phyloP scores from a whole-genome alignment of 495 filamentous ascomycete genomes.

The Platismatia glauca region DNA sequence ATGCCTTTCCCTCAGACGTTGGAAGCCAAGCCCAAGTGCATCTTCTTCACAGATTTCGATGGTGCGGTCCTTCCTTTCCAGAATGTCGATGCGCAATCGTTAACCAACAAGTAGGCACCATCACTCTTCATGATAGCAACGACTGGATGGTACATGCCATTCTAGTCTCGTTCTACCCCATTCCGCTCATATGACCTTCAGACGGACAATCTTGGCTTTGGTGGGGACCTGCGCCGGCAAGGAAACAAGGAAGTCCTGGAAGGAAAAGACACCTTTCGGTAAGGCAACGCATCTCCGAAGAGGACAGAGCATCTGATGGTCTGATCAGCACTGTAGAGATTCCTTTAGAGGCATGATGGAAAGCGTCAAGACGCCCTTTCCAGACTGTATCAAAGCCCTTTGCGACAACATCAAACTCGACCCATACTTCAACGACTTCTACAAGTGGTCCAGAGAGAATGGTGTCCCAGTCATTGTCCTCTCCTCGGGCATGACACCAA shows the following conservation, averaged over 20 bases:
- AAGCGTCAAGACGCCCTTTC: constrained; percentile 62
- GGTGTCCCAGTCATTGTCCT: constrained; percentile 89
- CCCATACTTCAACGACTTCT: constrained; percentile 76
- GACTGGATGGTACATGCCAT: constrained; percentile 59
- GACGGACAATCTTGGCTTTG: constrained; percentile 89
- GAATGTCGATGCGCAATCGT: constrained; percentile 40
- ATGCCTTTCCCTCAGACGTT: constrained; percentile 34
- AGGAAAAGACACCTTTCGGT: constrained; percentile 62
- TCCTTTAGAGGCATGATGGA: constrained; percentile 84
- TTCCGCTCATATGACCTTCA: constrained; percentile 26
- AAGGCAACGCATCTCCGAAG: constrained; percentile 14
- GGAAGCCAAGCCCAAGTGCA: constrained; percentile 64
- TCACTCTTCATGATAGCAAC: constrained; percentile 50
- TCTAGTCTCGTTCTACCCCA: background rate
- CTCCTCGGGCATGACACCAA: constrained; percentile 82
- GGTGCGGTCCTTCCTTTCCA: constrained; percentile 88
- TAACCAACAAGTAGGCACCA: background rate
- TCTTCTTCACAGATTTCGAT: constrained; percentile 98
- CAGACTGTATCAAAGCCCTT: constrained; percentile 67
- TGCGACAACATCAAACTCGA: constrained; percentile 80
- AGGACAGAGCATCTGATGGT: background rate
- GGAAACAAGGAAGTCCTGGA: constrained; percentile 65
- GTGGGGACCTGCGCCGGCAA: constrained; percentile 51
- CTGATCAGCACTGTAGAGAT: constrained; percentile 41
- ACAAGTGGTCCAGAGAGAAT: constrained; percentile 65